phyloP scores from a whole-genome alignment of 78 protist genomes.

The Capsaspora owczarzaki region DNA sequence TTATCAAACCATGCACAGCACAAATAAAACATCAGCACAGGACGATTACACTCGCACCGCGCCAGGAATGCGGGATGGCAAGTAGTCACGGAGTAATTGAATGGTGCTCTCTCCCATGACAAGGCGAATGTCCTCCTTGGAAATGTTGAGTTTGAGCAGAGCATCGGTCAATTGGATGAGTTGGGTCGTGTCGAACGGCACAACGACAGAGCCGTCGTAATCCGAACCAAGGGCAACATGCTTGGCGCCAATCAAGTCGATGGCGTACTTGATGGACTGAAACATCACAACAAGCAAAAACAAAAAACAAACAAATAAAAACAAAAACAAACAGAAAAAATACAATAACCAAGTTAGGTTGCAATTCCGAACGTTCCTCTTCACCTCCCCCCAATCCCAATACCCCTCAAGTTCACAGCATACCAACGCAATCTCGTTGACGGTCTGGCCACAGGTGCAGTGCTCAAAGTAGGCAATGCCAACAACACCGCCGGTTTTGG shows the following conservation, averaged over 20 bases:
- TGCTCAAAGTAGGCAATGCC: neutral
- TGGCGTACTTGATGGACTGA: neutral
- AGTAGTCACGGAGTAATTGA: neutral
- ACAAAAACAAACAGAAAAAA: neutral
- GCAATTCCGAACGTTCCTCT: neutral
- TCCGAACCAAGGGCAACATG: neutral
- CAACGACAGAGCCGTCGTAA: neutral
- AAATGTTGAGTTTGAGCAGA: neutral
- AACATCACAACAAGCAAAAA: no score
- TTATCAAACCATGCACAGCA: no score
- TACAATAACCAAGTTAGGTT: neutral
- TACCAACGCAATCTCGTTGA: neutral
- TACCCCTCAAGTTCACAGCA: neutral
- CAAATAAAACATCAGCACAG: no score
- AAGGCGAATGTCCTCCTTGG: neutral
- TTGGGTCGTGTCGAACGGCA: constrained; percentile 4
- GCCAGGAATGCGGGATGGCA: neutral
- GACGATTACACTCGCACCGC: no score
- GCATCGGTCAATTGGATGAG: neutral
- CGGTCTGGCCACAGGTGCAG: neutral
- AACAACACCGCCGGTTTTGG: neutral
- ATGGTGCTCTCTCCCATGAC: neutral
- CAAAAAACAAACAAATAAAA: no score
- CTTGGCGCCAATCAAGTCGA: neutral
- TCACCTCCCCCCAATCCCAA: neutral